Percentiles rank a stretch among this genome's conserved stretches.
Evolutionary conservation across 179 eudicot genomes (phyloP).

Genomic region (Spergularia azorica): DNA sequence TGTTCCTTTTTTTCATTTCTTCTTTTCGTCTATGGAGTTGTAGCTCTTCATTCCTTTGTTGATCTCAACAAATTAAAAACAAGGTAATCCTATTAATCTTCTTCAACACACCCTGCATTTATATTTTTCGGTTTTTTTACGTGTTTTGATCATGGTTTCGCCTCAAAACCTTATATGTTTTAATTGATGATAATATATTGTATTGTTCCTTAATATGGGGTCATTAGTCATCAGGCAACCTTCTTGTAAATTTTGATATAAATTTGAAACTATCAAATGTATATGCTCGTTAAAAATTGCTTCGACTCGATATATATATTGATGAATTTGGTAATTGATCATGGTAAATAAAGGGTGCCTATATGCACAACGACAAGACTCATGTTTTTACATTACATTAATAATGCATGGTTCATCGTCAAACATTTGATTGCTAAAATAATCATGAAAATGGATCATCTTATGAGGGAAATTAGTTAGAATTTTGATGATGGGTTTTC

Average conservation of each 20-base stretch:
- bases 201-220: not conserved
- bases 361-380: too few relatives aligned
- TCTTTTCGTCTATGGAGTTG: constrained; percentile 23
- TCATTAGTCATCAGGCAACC: not conserved
- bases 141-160: not conserved
- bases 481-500: not conserved
- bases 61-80: not conserved
- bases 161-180: not conserved
- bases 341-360: not conserved
- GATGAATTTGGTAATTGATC: not conserved
- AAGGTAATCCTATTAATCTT: constrained; percentile 22
- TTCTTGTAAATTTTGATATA: not conserved
- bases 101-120: not conserved
- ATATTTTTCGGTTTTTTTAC: not conserved
- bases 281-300: too few relatives aligned
- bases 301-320: too few relatives aligned
- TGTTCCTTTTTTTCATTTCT: not conserved
- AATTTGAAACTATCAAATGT: not conserved
- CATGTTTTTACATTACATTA: not conserved
- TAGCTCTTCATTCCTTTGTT: constrained; percentile 24
- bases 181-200: not conserved
- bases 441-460: not conserved
- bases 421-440: not conserved
- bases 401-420: not conserved
- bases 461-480: too few relatives aligned